Evolutionary conservation across 2,329 filamentous ascomycete genomes (phyloP).

Genomic region (Colletotrichum eremochloae): DNA sequence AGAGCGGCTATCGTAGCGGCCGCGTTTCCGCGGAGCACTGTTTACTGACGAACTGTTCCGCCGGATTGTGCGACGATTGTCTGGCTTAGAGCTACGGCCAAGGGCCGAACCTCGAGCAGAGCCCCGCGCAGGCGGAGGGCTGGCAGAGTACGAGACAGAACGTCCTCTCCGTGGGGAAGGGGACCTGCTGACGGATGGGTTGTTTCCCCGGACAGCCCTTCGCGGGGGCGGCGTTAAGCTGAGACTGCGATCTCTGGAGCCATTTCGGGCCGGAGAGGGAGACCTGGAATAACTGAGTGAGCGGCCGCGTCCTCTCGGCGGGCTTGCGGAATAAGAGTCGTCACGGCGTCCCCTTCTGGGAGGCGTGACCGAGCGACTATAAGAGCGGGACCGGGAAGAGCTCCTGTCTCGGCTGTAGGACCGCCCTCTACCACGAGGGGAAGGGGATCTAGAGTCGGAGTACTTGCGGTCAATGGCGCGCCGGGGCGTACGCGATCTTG

Average conservation of each 20-base stretch:
- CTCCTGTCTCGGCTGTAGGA: slow-evolving; percentile 50
- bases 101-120: slow-evolving; percentile 14
- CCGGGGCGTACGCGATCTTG: slow-evolving; percentile 58
- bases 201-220: slow-evolving; percentile 50
- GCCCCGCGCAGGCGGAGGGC: slow-evolving; percentile 29
- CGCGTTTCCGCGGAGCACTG: slow-evolving; percentile 46
- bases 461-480: slow-evolving; percentile 54
- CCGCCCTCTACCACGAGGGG: slow-evolving; percentile 47
- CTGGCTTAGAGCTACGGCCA: slow-evolving; percentile 29
- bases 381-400: slow-evolving; percentile 56
- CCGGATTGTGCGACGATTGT: slow-evolving; percentile 44
- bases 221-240: slow-evolving; percentile 35
- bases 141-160: slow-evolving; percentile 46
- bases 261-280: slow-evolving; percentile 49
- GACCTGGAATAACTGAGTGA: slow-evolving; percentile 47
- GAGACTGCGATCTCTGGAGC: slow-evolving; percentile 36
- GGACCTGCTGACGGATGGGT: slow-evolving; percentile 51
- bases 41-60: slow-evolving; percentile 54
- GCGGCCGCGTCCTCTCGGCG: slow-evolving; percentile 47
- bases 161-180: slow-evolving; percentile 45
- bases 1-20: slow-evolving; percentile 40
- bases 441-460: slow-evolving; percentile 52
- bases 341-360: slow-evolving; percentile 36
- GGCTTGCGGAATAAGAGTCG: slow-evolving; percentile 50
- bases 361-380: slow-evolving; percentile 43